phyloP scores from a whole-genome alignment of 352 stramenopile genomes.

The Globisporangium nodosum region DNA sequence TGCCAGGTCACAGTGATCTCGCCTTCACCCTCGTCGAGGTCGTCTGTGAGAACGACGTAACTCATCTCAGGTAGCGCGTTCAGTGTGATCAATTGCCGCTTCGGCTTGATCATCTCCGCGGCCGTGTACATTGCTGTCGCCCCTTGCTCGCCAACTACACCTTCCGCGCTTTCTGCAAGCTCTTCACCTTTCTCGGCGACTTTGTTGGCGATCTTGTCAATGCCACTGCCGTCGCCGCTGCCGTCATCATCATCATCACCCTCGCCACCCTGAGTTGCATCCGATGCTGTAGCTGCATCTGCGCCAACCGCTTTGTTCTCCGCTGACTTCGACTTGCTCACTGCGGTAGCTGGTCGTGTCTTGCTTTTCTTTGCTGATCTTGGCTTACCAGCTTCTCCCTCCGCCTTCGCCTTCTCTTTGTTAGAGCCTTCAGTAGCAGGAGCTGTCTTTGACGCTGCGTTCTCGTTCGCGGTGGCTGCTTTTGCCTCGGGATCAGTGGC shows the following conservation, averaged over 20 bases:
- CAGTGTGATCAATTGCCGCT: slow-evolving; percentile 37
- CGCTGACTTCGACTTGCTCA: not conserved
- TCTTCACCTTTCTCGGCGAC: slow-evolving; percentile 16
- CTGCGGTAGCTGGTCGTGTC: not conserved
- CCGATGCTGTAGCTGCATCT: not conserved
- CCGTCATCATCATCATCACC: too few relatives aligned
- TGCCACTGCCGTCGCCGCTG: not conserved
- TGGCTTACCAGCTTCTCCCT: not conserved
- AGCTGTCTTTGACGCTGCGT: too few relatives aligned
- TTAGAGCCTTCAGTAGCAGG: too few relatives aligned
- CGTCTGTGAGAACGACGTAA: slow-evolving; percentile 47
- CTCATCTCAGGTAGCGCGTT: slow-evolving; percentile 40
- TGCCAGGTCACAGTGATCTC: slow-evolving; percentile 56
- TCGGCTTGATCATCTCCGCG: slow-evolving; percentile 19
- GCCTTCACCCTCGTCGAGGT: slow-evolving; percentile 38
- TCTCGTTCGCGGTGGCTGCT: too few relatives aligned
- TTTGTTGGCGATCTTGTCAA: slow-evolving; percentile 3
- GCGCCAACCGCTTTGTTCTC: not conserved
- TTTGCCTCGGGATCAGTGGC: not conserved
- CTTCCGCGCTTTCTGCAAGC: slow-evolving; percentile 9
- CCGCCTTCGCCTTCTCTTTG: not conserved
- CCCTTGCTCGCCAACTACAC: slow-evolving; percentile 3
- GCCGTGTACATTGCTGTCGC: slow-evolving; percentile 20
- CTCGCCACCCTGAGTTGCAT: not conserved
- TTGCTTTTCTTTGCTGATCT: not conserved